Evolutionary conservation across 305 asterid species (phyloP).

Genomic region (Solanum hybrid): DNA sequence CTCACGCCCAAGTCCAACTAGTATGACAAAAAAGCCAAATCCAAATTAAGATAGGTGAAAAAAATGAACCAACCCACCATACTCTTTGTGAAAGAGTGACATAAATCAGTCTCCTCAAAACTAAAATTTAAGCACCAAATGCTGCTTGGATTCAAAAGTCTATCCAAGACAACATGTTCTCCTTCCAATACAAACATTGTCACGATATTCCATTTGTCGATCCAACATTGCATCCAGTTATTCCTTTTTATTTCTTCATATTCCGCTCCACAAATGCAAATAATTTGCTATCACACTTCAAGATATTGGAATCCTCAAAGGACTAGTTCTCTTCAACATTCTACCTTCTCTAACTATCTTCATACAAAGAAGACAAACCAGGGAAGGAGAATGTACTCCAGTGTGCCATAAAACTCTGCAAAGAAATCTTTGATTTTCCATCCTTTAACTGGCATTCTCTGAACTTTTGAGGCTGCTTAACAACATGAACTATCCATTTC

Average conservation of each 20-base stretch:
- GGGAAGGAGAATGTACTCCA: not conserved
- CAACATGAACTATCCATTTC: not conserved
- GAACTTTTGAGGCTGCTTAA: not conserved
- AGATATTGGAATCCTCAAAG: not conserved
- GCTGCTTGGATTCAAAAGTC: not conserved
- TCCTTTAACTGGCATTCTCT: not conserved
- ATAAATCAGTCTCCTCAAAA: not conserved
- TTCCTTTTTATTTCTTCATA: not conserved
- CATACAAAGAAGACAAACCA: not conserved
- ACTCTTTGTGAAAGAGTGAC: not conserved
- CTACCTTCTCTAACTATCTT: not conserved
- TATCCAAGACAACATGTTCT: not conserved
- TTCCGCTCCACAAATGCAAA: not conserved
- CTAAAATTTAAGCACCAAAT: not conserved
- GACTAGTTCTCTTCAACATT: not conserved
- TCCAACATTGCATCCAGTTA: not conserved
- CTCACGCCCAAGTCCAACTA: not conserved
- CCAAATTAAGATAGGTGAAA: not conserved
- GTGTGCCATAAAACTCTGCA: not conserved
- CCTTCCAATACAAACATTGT: not conserved
- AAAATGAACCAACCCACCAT: not conserved
- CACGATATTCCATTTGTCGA: not conserved
- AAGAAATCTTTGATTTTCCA: not conserved
- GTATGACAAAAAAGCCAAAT: not conserved
- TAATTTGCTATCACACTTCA: not conserved